Base-by-base conservation (phyloP, 306 rosid genomes). In the Luffa aegyptiaca region DNA sequence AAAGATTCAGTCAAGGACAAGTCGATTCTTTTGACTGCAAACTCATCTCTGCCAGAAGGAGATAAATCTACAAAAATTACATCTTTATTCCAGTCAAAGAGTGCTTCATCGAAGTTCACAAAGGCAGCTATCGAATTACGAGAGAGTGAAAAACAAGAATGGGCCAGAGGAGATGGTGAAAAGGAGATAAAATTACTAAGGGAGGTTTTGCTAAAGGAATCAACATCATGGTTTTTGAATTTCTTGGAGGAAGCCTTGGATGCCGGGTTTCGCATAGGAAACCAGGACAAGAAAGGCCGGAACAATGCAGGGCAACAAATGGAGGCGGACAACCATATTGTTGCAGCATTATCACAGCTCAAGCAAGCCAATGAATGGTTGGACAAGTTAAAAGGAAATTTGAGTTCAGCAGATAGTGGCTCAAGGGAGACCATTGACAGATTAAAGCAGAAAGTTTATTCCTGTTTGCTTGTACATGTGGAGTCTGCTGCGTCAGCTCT, bases 311-410 rank as follows among this genome's bases (percentile, higher is more conserved):
- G 88, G 41, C 82, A 84, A 76, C 85, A 82, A 58, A 71, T 66
- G 74, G 92, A 83, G 78, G 91, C 86, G 49, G 94, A 87, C 77
- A 90, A 88, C 85, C 86, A 83, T 51, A 93, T 91, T 68, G 96
- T 96, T 76, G 87, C 87, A 57, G 84, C 96, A 17, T 59, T 95
- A 53, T 91, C 94, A 26, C 88, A 93, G 80, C 99, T 95, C 82
- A 95, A 95, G 87, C 85, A 85, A 56, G 92, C 96, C 72, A 91
- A 90, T n/a, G 96, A 90, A 81, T 95, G 97, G 97, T 85, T 95
- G 87, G 99, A 95, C 21, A 91, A 86, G 68, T 82, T 91, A 21
- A 84, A 84, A 80, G 82, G 75, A 69, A 85, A 81, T 59, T 78
- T 84, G 37, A 82, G 79, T 85, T 58, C 88, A 8, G 91, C 76